A percentile compares a stretch with the other conserved stretches of the same genome.
Conservation (phyloP, 202 grass and related monocot genomes). For the Setaria viridis region DNA sequence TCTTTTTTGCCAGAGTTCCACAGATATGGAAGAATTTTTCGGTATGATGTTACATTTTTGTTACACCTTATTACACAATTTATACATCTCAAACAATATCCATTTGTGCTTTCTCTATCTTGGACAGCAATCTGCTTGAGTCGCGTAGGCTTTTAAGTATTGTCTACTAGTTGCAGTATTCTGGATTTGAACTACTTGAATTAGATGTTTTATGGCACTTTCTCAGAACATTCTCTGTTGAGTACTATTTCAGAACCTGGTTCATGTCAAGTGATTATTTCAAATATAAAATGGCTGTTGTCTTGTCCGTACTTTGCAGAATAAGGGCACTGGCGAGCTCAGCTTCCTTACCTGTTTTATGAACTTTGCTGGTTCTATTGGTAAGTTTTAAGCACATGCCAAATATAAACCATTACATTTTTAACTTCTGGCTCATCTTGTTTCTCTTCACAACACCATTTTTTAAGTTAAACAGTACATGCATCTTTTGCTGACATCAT, state of each 20-base stretch:
- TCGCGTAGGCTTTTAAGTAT: not conserved
- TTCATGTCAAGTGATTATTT: conserved; percentile 40
- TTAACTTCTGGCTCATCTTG: not conserved
- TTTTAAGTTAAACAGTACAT: conserved; percentile 4
- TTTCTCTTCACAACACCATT: not conserved
- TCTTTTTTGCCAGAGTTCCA: conserved; percentile 96
- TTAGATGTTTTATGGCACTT: conserved; percentile 28
- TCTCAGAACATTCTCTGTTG: not conserved
- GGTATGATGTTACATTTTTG: conserved; percentile 50
- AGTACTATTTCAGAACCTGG: conserved; percentile 5
- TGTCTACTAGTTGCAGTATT: conserved; percentile 5
- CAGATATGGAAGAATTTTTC: conserved; percentile 97
- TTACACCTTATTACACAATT: not conserved
- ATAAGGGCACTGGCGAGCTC: conserved; percentile 89
- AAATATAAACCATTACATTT: conserved; percentile 18
- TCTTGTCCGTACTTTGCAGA: conserved; percentile 62
- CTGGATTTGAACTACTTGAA: conserved; percentile 14
- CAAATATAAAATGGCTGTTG: conserved; percentile 34
- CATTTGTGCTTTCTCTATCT: not conserved
- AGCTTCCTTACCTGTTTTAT: conserved; percentile 93
- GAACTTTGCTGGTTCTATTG: conserved; percentile 92
- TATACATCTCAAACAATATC: not conserved
- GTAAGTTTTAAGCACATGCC: conserved; percentile 51
- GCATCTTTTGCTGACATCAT: not conserved
- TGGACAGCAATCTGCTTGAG: not conserved